phyloP scores from a whole-genome alignment of 108 stramenopile species.

The Skeletonema menzelii region DNA sequence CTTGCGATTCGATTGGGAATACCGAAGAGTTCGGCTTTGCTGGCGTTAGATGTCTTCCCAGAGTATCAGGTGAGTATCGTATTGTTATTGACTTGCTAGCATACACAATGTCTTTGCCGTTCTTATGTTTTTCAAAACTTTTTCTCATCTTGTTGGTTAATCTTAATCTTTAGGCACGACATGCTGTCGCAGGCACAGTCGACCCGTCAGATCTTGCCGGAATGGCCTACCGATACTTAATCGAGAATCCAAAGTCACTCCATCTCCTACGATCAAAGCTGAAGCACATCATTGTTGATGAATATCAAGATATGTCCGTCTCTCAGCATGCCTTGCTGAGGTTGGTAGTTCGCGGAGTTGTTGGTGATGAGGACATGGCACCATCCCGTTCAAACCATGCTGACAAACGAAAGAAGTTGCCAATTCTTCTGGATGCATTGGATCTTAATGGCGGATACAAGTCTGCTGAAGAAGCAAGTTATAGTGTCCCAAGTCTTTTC shows the following conservation, averaged over 20 bases:
- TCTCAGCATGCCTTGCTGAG: slow-evolving; percentile 56
- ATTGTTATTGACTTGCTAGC: too few species aligned
- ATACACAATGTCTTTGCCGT: too few species aligned
- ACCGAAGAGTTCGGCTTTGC: slow-evolving; percentile 46
- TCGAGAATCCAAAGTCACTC: slow-evolving; percentile 34
- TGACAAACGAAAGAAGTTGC: slow-evolving; percentile 16
- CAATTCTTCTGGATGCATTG: slow-evolving; percentile 35
- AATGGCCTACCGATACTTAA: slow-evolving; percentile 46
- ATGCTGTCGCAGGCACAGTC: slow-evolving; percentile 42
- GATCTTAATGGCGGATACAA: not conserved
- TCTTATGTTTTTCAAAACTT: not conserved
- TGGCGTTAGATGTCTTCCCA: slow-evolving; percentile 49
- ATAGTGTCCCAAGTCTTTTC: slow-evolving; percentile 48
- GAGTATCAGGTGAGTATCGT: slow-evolving; percentile 43
- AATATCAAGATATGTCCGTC: slow-evolving; percentile 65
- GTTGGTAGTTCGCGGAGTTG: slow-evolving; percentile 42
- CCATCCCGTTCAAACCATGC: not conserved
- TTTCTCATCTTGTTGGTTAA: not conserved
- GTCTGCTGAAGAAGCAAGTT: slow-evolving; percentile 6
- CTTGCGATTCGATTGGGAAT: slow-evolving; percentile 55
- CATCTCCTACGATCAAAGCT: slow-evolving; percentile 43
- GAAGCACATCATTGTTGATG: slow-evolving; percentile 56
- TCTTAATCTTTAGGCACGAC: slow-evolving; percentile 11
- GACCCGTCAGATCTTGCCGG: slow-evolving; percentile 58
- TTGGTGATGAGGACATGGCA: slow-evolving; percentile 25